Evolutionary conservation across 2,329 filamentous ascomycete genomes (phyloP).

Genomic region (Alternaria sp.): DNA sequence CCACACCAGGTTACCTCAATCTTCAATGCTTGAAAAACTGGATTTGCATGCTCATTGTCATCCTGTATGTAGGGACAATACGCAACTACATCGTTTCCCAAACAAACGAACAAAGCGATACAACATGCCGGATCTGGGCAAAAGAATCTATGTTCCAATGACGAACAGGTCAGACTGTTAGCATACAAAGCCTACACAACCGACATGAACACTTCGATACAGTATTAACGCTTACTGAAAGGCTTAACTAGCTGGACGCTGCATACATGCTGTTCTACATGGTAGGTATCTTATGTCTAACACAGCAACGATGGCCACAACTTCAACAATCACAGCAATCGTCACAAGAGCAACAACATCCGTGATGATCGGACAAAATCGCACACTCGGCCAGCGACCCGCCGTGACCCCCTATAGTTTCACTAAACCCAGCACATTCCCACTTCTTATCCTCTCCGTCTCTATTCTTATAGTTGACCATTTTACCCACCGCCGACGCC

Average conservation of each 20-base stretch:
- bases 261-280: rapidly evolving
- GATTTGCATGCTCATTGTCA: background rate
- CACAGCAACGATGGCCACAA: background rate
- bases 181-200: background rate
- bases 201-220: background rate
- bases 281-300: background rate
- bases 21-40: background rate
- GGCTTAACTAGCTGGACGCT: background rate
- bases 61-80: background rate
- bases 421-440: background rate
- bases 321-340: background rate
- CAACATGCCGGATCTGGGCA: background rate
- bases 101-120: background rate
- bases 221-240: background rate
- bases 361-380: background rate
- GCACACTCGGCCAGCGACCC: background rate
- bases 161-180: background rate
- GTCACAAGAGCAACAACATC: background rate
- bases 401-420: background rate
- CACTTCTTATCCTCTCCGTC: background rate
- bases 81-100: rapidly evolving
- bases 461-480: background rate
- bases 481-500: background rate
- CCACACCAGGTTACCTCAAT: background rate
- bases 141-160: background rate